Conservation (phyloP, 495 filamentous ascomycete species). For the Lineolata rhizophorae region DNA sequence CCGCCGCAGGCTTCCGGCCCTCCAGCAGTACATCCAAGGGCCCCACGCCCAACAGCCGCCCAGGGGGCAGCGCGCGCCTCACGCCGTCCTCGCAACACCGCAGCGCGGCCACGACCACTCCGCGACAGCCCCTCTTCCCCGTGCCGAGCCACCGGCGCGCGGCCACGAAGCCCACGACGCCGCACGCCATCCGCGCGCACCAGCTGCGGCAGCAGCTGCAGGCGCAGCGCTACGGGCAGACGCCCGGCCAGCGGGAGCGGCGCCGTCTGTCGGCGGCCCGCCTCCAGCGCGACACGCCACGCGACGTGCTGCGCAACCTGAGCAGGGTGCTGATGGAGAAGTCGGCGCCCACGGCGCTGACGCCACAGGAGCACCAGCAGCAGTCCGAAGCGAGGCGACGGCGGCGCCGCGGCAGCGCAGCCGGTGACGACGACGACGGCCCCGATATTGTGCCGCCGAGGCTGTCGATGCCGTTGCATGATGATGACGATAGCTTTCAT, state of each 20-base stretch:
- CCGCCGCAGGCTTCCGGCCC: neutral
- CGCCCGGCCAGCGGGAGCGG: constrained; percentile 38
- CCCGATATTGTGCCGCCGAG: constrained; percentile 39
- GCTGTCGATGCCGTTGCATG: constrained; percentile 50
- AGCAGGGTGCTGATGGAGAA: constrained; percentile 40
- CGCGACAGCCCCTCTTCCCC: no score
- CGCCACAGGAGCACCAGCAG: no score
- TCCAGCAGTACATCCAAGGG: neutral
- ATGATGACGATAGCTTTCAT: constrained; percentile 22
- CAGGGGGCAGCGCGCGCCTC: constrained; percentile 4
- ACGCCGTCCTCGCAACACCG: neutral
- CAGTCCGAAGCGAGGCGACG: no score
- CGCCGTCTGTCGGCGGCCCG: constrained; percentile 43
- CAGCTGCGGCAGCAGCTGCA: constrained; percentile 36
- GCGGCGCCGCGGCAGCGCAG: constrained; percentile 13
- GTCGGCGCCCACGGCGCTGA: constrained; percentile 34
- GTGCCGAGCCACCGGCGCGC: no score
- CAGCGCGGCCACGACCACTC: no score
- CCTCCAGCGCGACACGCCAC: constrained; percentile 52
- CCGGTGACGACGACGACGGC: constrained; percentile 41
- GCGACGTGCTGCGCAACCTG: constrained; percentile 44
- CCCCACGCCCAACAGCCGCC: neutral
- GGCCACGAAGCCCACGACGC: constrained; percentile 37
- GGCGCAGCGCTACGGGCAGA: constrained; percentile 32
- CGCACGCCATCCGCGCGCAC: constrained; percentile 49